A percentile compares a stretch with the other conserved stretches of the same genome.
Conservation (phyloP, 345 rosid species). For the Lepidium sativum region DNA sequence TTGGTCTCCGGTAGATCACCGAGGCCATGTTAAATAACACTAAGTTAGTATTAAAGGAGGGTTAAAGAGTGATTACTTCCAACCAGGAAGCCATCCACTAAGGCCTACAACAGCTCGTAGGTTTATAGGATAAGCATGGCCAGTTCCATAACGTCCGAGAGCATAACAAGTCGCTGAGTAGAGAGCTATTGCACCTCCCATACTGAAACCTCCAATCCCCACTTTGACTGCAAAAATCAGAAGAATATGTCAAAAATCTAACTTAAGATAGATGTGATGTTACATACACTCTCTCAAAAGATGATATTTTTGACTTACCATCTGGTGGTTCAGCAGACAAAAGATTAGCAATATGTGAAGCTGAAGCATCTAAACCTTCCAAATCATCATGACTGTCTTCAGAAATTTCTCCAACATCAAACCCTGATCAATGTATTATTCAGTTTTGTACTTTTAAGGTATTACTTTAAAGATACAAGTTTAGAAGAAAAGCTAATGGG, state of each 20-base stretch:
- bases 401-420: constrained; percentile 77
- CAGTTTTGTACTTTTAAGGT: background rate
- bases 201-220: constrained; percentile 93
- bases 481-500: too few species aligned
- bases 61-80: constrained; percentile 42
- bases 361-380: constrained; percentile 92
- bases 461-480: background rate
- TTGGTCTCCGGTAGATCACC: too few species aligned
- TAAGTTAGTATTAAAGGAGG: too few species aligned
- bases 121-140: constrained; percentile 51
- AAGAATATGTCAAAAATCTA: background rate
- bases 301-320: constrained; percentile 34
- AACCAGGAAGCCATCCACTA: constrained; percentile 94
- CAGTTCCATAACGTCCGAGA: constrained; percentile 60
- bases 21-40: too few species aligned
- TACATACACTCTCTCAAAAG: background rate
- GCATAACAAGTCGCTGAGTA: constrained; percentile 77
- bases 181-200: constrained; percentile 88
- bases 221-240: constrained; percentile 51
- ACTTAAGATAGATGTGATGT: background rate
- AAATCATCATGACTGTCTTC: constrained; percentile 77
- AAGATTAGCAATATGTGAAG: constrained; percentile 79
- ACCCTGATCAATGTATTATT: constrained; percentile 48
- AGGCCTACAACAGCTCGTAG: constrained; percentile 50
- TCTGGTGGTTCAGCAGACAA: constrained; percentile 86